These are phyloP conservation scores for Fusarium staphyleae DNA, from an alignment of 2,329 filamentous ascomycete genomes.

Conservation along the genomic window DNA sequence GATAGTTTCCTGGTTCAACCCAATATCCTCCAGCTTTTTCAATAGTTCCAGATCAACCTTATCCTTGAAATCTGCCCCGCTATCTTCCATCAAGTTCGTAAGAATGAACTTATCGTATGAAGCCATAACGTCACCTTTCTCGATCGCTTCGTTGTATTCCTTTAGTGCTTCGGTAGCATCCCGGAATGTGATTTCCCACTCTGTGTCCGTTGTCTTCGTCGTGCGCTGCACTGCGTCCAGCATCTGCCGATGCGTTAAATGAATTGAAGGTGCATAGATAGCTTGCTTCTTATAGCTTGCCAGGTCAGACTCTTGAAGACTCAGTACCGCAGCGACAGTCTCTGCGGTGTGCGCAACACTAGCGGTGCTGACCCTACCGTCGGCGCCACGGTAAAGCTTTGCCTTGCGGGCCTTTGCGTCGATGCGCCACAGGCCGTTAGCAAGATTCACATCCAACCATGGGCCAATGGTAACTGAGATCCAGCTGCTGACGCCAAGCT, in stretches of 20 bases:
- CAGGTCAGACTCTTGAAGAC: constrained; percentile 1
- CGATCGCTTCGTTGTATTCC: constrained; percentile 7
- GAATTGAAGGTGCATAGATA: constrained; percentile 8
- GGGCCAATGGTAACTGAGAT: constrained; percentile 18
- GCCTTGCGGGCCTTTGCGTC: constrained; percentile 10
- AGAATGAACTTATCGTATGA: constrained; percentile 20
- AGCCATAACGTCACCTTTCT: background rate
- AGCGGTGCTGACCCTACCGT: constrained; percentile 2
- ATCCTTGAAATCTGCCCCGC: constrained; percentile 7
- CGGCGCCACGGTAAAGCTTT: background rate
- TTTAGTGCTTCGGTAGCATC: constrained; percentile 3
- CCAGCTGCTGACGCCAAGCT: constrained; percentile 21
- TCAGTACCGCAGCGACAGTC: constrained; percentile 7
- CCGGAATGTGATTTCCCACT: constrained; percentile 11
- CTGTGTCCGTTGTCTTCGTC: constrained; percentile 1
- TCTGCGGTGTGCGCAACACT: constrained; percentile 7
- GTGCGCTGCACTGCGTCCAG: constrained; percentile 10
- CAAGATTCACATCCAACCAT: constrained; percentile 11
- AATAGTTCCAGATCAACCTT: constrained; percentile 8
- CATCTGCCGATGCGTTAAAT: constrained; percentile 12
- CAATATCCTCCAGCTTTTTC: background rate
- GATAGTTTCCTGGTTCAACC: constrained; percentile 6
- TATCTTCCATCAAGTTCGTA: constrained; percentile 11
- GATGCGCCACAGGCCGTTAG: constrained; percentile 17
- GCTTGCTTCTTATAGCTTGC: constrained; percentile 12